These are phyloP conservation scores for Brasenia schreberi DNA, from an alignment of 164 flowering plant genomes.

Conservation along the genomic window DNA sequence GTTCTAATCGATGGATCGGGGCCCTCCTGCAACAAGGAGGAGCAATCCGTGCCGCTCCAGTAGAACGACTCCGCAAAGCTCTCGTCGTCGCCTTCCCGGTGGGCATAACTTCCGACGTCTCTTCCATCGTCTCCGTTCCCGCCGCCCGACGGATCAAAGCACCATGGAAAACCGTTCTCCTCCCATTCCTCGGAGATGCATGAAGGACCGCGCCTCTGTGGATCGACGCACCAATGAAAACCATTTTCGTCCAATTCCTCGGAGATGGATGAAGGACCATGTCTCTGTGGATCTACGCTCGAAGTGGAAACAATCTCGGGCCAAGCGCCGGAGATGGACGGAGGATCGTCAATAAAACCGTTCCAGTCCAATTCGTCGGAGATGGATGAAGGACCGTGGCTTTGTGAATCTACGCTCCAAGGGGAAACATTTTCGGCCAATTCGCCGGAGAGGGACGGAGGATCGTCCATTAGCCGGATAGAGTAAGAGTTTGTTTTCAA, in stretches of 20 bases:
- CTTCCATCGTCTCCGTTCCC: slow-evolving; percentile 7
- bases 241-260: not conserved
- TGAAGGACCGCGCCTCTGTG: too few relatives aligned
- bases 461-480: not conserved
- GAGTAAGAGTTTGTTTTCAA: too few relatives aligned
- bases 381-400: too few relatives aligned
- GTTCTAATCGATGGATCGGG: not conserved
- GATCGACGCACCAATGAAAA: not conserved
- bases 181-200: too few relatives aligned
- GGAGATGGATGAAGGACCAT: too few relatives aligned
- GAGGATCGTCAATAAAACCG: too few relatives aligned
- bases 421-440: too few relatives aligned
- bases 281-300: too few relatives aligned
- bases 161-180: not conserved
- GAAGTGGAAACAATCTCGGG: too few relatives aligned
- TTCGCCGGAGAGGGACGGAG: not conserved
- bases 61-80: slow-evolving; percentile 46
- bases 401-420: too few relatives aligned
- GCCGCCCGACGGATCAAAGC: not conserved
- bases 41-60: slow-evolving; percentile 43
- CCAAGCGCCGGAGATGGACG: too few relatives aligned
- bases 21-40: slow-evolving; percentile 15
- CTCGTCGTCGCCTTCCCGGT: slow-evolving; percentile 3
- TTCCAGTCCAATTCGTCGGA: too few relatives aligned
- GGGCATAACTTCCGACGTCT: slow-evolving; percentile 3